A percentile compares a stretch with the other conserved stretches of the same genome.
These are phyloP conservation scores for Excoecaria cochinchinensis DNA, from an alignment of 345 rosid genomes.

Conservation along the genomic window DNA sequence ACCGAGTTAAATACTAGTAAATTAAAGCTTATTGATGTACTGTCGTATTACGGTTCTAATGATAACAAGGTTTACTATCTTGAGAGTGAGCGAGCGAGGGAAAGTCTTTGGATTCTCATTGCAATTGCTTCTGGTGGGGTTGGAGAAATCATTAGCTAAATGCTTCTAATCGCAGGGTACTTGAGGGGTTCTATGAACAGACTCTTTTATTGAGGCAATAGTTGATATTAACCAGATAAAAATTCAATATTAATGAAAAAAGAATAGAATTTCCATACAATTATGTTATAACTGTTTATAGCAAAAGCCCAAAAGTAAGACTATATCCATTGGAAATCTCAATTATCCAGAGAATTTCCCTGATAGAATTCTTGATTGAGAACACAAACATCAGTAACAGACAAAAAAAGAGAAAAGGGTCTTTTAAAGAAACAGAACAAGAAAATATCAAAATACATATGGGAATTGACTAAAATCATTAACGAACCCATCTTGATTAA, in stretches of 20 bases:
- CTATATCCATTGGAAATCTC: not conserved
- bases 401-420: not conserved
- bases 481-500: slow-evolving; percentile 24
- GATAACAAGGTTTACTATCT: not conserved
- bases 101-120: slow-evolving; percentile 21
- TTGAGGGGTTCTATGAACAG: not conserved
- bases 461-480: slow-evolving; percentile 47
- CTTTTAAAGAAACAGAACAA: not conserved
- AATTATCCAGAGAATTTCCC: slow-evolving; percentile 16
- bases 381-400: slow-evolving; percentile 25
- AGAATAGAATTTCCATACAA: not conserved
- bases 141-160: slow-evolving; percentile 17
- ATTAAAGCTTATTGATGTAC: no score
- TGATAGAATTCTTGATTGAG: slow-evolving; percentile 17
- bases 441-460: slow-evolving; percentile 21
- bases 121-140: slow-evolving; percentile 21
- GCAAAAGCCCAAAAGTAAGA: not conserved
- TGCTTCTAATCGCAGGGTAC: slow-evolving; percentile 4
- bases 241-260: not conserved
- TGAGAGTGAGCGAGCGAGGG: not conserved
- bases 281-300: no score
- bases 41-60: no score
- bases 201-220: no score
- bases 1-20: not conserved
- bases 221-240: not conserved